Conservation (phyloP, 257 asterid genomes). For the Solanum chiquidenum region DNA sequence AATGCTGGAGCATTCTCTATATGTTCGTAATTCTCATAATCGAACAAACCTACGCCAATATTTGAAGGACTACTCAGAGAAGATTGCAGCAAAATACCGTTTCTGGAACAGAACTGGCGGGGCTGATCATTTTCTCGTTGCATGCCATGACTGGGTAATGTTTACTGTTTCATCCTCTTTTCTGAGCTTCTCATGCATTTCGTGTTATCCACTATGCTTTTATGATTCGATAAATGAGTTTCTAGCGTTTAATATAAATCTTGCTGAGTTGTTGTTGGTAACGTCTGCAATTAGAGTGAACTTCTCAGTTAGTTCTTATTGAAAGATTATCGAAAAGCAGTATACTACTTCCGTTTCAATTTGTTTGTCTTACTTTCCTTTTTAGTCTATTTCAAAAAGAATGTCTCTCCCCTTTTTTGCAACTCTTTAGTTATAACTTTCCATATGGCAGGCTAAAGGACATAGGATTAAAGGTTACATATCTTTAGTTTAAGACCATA, state of each 20-base stretch:
- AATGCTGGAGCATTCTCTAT: conserved; percentile 47
- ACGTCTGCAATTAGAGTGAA: not conserved
- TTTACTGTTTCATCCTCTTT: not conserved
- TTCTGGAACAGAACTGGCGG: conserved; percentile 95
- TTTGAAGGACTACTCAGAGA: conserved; percentile 63
- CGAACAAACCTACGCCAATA: conserved; percentile 61
- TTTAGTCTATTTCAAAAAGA: too few relatives aligned
- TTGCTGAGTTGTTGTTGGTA: not conserved
- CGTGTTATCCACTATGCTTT: not conserved
- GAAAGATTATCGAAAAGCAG: not conserved
- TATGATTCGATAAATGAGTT: not conserved
- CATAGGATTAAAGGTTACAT: too few relatives aligned
- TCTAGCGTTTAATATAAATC: not conserved
- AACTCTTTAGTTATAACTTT: too few relatives aligned
- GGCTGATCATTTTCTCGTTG: conserved; percentile 88
- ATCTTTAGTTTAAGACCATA: too few relatives aligned
- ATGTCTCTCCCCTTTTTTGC: too few relatives aligned
- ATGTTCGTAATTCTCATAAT: conserved; percentile 69
- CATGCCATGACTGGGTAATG: conserved; percentile 93
- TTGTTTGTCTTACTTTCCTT: not conserved
- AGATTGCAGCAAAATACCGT: conserved; percentile 65
- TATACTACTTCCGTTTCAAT: not conserved
- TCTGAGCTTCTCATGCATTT: not conserved
- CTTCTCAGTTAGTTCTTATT: not conserved
- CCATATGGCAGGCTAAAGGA: too few relatives aligned